phyloP scores from a whole-genome alignment of 2,329 filamentous ascomycete genomes.

The Aspergillus fumigatiaffinis region DNA sequence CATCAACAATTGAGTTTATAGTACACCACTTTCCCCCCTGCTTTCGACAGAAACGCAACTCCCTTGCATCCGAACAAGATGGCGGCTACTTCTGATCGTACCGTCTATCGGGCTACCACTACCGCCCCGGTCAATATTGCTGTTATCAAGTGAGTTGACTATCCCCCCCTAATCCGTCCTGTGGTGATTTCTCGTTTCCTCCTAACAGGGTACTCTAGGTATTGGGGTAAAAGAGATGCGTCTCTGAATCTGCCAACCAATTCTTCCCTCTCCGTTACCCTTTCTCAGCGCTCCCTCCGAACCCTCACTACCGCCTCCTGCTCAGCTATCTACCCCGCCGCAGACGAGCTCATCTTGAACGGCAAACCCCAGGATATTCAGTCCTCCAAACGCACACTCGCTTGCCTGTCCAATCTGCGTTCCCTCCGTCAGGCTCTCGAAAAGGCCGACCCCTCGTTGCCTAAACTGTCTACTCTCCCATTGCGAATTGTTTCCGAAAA shows the following conservation, averaged over 20 bases:
- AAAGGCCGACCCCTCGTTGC: constrained; percentile 65
- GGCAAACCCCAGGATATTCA: constrained; percentile 72
- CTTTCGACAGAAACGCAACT: constrained; percentile 5
- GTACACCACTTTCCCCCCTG: constrained; percentile 7
- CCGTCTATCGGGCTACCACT: constrained; percentile 85
- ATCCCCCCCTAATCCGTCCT: constrained; percentile 10
- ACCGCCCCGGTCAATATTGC: constrained; percentile 98
- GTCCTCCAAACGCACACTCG: constrained; percentile 83
- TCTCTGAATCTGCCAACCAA: constrained; percentile 97
- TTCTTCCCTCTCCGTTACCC: constrained; percentile 93
- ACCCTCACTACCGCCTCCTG: constrained; percentile 95
- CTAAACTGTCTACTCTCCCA: constrained; percentile 71
- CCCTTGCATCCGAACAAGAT: constrained; percentile 19
- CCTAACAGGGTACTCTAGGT: constrained; percentile 41
- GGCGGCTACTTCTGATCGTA: constrained; percentile 33
- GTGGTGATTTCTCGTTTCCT: background rate
- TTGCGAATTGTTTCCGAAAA: constrained; percentile 91
- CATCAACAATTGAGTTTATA: constrained; percentile 2
- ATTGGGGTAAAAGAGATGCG: constrained; percentile 97
- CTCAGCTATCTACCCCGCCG: constrained; percentile 64
- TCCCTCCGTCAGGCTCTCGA: constrained; percentile 73
- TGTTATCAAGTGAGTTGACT: constrained; percentile 73
- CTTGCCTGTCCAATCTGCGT: constrained; percentile 85
- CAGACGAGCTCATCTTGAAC: constrained; percentile 78
- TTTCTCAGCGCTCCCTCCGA: constrained; percentile 88